Evolutionary conservation across 805 yeast genomes (phyloP).

Genomic region (Crinitomyces ghanaensis): DNA sequence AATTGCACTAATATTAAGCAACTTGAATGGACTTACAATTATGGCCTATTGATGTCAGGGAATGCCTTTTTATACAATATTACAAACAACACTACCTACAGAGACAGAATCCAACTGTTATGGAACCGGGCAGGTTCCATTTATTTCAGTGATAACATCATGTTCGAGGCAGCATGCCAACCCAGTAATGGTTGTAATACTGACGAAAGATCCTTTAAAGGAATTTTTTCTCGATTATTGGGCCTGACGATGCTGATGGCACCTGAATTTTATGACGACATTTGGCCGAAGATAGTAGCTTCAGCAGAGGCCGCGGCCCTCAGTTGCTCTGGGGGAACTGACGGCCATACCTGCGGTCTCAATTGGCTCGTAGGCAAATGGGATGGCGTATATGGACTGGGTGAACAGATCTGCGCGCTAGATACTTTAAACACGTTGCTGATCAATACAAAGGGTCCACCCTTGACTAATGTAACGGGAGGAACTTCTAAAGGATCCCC

Average conservation of each 20-base stretch:
- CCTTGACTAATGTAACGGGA: constrained; percentile 50
- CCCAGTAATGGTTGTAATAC: constrained; percentile 51
- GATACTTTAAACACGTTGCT: constrained; percentile 35
- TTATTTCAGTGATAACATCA: constrained; percentile 30
- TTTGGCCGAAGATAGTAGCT: constrained; percentile 33
- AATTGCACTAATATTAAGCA: constrained; percentile 53
- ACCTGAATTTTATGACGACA: constrained; percentile 35
- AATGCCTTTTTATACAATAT: constrained; percentile 68
- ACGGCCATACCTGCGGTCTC: constrained; percentile 80
- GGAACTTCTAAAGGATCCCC: constrained; percentile 60
- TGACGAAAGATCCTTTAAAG: constrained; percentile 90
- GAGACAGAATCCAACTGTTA: constrained; percentile 42
- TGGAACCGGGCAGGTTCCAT: constrained; percentile 34
- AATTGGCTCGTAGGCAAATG: constrained; percentile 59
- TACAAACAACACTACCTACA: constrained; percentile 61
- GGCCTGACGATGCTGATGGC: constrained; percentile 64
- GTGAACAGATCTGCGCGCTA: constrained; percentile 82
- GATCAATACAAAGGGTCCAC: constrained; percentile 31
- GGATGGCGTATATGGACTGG: constrained; percentile 73
- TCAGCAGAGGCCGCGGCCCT: constrained; percentile 67
- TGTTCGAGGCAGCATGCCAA: constrained; percentile 84
- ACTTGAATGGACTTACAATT: constrained; percentile 79
- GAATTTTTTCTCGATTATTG: constrained; percentile 62
- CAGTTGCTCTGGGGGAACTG: constrained; percentile 79
- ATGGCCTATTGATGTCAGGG: constrained; percentile 69